phyloP scores from a whole-genome alignment of 2,329 filamentous ascomycete species.

The Neonectria sp. region DNA sequence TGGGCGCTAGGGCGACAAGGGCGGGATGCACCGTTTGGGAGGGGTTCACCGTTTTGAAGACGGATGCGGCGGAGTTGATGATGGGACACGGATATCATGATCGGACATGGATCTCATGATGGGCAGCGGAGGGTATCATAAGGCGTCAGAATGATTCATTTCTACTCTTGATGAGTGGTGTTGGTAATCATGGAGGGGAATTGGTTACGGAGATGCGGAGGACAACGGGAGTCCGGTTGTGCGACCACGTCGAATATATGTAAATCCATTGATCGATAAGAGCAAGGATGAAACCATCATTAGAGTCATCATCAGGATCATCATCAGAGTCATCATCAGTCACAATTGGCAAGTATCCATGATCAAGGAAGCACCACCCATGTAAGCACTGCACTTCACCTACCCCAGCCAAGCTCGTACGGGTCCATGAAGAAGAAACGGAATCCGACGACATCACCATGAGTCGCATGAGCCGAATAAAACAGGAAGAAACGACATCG shows the following conservation, averaged over 20 bases:
- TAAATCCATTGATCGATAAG: background rate
- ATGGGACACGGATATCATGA: background rate
- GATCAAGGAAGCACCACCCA: background rate
- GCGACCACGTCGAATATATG: conserved; percentile 5
- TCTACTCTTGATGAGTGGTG: conserved; percentile 30
- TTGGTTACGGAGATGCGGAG: background rate
- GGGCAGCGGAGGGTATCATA: conserved; percentile 20
- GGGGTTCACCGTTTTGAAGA: conserved; percentile 12
- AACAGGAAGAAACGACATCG: conserved; percentile 36
- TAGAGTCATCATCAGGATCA: background rate
- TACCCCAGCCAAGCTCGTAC: background rate
- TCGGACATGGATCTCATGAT: background rate
- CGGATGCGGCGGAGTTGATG: background rate
- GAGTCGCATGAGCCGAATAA: conserved; percentile 39
- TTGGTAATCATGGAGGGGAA: too few relatives aligned
- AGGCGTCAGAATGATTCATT: conserved; percentile 47
- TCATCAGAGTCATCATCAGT: too few relatives aligned
- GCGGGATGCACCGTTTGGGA: conserved; percentile 11
- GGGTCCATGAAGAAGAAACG: conserved; percentile 45
- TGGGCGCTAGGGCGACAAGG: background rate
- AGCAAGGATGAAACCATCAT: background rate
- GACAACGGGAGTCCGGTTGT: background rate
- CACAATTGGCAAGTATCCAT: background rate
- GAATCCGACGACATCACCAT: conserved; percentile 45
- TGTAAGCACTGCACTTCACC: conserved; percentile 9